phyloP scores from a whole-genome alignment of 257 asterid species.

The Scutellaria galericulata region DNA sequence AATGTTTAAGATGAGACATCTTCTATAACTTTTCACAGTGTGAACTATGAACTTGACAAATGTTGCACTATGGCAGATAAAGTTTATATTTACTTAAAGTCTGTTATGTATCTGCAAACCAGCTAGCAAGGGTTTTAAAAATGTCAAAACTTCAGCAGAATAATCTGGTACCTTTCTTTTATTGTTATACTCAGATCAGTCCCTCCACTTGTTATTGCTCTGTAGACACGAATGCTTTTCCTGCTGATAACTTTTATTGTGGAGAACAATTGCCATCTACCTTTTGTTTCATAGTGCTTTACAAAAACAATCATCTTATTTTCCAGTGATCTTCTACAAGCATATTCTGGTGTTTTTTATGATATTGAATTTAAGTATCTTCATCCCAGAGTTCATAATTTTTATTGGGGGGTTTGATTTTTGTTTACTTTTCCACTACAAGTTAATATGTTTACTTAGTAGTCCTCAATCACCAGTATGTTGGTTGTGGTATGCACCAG shows the following conservation, averaged over 20 bases:
- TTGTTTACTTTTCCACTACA: background rate
- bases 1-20: constrained; percentile 17
- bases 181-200: background rate
- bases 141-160: constrained; percentile 2
- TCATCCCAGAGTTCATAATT: constrained; percentile 14
- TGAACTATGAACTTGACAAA: constrained; percentile 7
- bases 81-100: constrained; percentile 2
- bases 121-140: background rate
- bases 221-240: background rate
- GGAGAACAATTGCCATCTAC: background rate
- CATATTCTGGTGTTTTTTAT: background rate
- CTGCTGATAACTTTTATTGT: constrained; percentile 7
- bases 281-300: background rate
- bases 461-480: background rate
- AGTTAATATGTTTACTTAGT: background rate
- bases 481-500: constrained; percentile 1
- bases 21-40: background rate
- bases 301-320: background rate
- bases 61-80: background rate
- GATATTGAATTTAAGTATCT: background rate
- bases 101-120: background rate
- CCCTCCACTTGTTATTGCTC: constrained; percentile 13
- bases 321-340: constrained; percentile 5
- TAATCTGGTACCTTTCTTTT: background rate
- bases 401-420: background rate